Evolutionary conservation across 768 basidiomycete species (phyloP).

Genomic region (Tylopilus felleus): DNA sequence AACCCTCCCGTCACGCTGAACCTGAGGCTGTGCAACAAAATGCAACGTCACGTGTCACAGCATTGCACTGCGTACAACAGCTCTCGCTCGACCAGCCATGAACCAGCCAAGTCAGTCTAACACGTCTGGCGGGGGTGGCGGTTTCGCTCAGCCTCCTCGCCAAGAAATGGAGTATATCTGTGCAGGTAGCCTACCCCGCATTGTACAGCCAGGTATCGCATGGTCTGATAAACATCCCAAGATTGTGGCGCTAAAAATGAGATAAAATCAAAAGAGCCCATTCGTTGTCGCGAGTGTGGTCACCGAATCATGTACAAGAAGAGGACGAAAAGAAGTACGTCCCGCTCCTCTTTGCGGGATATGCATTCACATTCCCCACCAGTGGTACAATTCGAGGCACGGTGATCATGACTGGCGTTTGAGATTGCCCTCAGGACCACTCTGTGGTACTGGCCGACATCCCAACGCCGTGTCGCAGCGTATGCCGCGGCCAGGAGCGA

Average conservation of each 20-base stretch:
- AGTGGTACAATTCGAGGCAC: conserved; percentile 36
- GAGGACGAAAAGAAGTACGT: conserved; percentile 87
- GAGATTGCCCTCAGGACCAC: neutral
- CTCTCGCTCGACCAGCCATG: conserved; percentile 27
- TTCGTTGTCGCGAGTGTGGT: conserved; percentile 94
- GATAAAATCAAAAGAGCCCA: conserved; percentile 87
- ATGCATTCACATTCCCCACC: neutral
- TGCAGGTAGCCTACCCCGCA: conserved; percentile 56
- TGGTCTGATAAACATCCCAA: conserved; percentile 30
- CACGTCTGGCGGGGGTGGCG: conserved; percentile 32
- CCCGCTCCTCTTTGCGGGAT: neutral
- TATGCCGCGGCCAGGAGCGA: neutral
- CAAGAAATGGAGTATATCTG: conserved; percentile 84
- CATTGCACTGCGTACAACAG: neutral
- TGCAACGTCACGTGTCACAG: conserved; percentile 15
- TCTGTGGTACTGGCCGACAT: neutral
- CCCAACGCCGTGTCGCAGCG: neutral
- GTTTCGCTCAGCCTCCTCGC: conserved; percentile 39
- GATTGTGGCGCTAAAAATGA: conserved; percentile 93
- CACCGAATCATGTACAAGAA: conserved; percentile 99
- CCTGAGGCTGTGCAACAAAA: conserved; percentile 7
- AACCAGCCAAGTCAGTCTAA: conserved; percentile 36
- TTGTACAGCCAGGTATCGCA: neutral
- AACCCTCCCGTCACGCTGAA: too few species aligned
- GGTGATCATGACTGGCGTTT: conserved; percentile 13